Base-by-base conservation (phyloP, 176 grass and related monocot species). In the Oryza nivara region DNA sequence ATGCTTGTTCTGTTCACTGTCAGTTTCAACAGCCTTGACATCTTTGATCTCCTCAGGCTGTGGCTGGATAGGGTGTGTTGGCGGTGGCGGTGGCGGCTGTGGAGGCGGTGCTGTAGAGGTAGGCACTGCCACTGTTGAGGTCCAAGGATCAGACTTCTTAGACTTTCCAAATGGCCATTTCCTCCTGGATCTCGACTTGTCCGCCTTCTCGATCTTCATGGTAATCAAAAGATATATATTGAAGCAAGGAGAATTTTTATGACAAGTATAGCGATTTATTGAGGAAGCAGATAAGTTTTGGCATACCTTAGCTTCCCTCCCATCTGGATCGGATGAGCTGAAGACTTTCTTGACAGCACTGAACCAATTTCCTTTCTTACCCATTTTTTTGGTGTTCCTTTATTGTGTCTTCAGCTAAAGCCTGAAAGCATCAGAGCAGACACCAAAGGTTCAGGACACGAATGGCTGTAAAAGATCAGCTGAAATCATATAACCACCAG, bases 291-390 rank as follows among this genome's bases (percentile, higher is more conserved):
- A 45, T 41, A 54, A 26, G 19, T 80, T 84, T 74, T 16, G 20
- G 65, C 32, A 67, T 87, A 94, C 92, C 89, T 94, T 94, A 9
- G 65, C 73, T 67, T 87, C 83, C 81, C 90, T 97, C 80, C 92
- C 86, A 23, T 88, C 82, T 47, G 83, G 83, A 74, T 74, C 83
- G 65, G 80, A 86, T 63, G 89, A 87, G 76, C 89, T 90, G 88
- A 97, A 97, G 38, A 94, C 75, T 84, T 80, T 97, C 82, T 88
- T 97, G 43, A 97, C 79, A 38, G 89, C 87, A 82, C 52, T 89
- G 80, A 90, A 94, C 92, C 94, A 97, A 41, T 90, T 97, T 48
- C 87, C 81, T 87, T 90, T 97, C 83, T 90, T 94, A 48, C 87
- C 89, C 94, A 97, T 97, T 84, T 13, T 40, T 76, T 28, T 56